Conservation (phyloP, 1,139 yeast genomes). For the Suhomyces kunorum region DNA sequence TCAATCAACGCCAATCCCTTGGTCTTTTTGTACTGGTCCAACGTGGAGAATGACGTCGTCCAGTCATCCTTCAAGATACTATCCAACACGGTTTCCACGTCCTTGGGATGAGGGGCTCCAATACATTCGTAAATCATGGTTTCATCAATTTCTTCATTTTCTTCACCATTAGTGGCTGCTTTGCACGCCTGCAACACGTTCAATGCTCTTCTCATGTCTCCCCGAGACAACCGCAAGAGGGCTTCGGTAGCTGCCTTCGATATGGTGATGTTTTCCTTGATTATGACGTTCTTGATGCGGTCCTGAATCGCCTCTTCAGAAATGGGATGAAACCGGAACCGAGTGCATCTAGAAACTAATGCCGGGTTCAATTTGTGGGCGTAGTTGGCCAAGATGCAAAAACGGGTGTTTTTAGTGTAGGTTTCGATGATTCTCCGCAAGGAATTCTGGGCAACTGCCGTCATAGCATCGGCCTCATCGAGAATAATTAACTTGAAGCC, state of each 20-base stretch:
- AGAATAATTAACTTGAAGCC: slow-evolving; percentile 88
- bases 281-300: slow-evolving; percentile 68
- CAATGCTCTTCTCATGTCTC: slow-evolving; percentile 95
- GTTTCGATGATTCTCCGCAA: slow-evolving; percentile 89
- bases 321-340: slow-evolving; percentile 90
- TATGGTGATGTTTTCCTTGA: slow-evolving; percentile 63
- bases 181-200: slow-evolving; percentile 94
- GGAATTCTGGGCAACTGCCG: slow-evolving; percentile 95
- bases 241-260: slow-evolving; percentile 62
- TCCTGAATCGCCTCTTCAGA: slow-evolving; percentile 63
- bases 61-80: slow-evolving; percentile 85
- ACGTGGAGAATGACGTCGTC: slow-evolving; percentile 71
- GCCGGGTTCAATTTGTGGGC: slow-evolving; percentile 97
- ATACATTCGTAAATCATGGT: slow-evolving; percentile 89
- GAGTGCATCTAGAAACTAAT: slow-evolving; percentile 86
- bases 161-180: slow-evolving; percentile 59
- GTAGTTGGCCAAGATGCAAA: slow-evolving; percentile 94
- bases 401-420: slow-evolving; percentile 91
- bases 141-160: slow-evolving; percentile 55
- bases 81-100: slow-evolving; percentile 71
- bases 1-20: slow-evolving; percentile 92
- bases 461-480: slow-evolving; percentile 99
- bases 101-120: slow-evolving; percentile 93
- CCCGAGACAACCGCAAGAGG: slow-evolving; percentile 69
- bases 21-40: slow-evolving; percentile 59